Percentiles rank a stretch among this genome's conserved stretches.
These are phyloP conservation scores for Huntiella moniliformis DNA, from an alignment of 2,329 filamentous ascomycete genomes.

Conservation along the genomic window DNA sequence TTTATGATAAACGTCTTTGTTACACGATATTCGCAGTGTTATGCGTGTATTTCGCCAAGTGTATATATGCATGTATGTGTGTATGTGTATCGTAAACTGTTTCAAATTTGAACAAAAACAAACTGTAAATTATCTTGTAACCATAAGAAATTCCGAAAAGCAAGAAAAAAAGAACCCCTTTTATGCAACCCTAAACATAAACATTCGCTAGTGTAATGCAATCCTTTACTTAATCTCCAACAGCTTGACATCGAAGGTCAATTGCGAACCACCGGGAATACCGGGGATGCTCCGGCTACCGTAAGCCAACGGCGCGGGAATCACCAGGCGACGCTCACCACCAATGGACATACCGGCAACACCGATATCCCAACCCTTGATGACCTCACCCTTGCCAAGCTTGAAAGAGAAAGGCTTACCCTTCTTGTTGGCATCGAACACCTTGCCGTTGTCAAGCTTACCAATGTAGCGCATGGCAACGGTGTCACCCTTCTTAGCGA, in stretches of 20 bases:
- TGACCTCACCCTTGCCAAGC: conserved; percentile 84
- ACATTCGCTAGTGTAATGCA: background rate
- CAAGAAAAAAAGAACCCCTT: background rate
- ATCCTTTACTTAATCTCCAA: conserved; percentile 56
- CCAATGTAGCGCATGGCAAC: conserved; percentile 96
- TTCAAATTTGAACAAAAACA: background rate
- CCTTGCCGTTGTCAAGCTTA: conserved; percentile 84
- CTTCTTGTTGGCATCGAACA: conserved; percentile 98
- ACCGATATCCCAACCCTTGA: conserved; percentile 97
- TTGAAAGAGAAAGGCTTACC: conserved; percentile 95
- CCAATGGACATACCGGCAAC: conserved; percentile 81
- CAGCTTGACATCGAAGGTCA: conserved; percentile 83
- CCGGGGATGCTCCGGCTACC: conserved; percentile 66
- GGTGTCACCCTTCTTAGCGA: conserved; percentile 75
- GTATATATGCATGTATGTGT: background rate
- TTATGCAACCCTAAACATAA: background rate
- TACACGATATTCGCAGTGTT: too few species aligned
- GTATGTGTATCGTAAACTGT: background rate
- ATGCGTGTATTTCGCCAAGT: too few species aligned
- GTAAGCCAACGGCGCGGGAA: conserved; percentile 76
- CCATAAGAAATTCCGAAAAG: too few species aligned
- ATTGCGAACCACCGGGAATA: conserved; percentile 77
- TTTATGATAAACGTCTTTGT: too few species aligned
- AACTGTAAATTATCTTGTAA: background rate
- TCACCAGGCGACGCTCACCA: conserved; percentile 79